Conservation (phyloP, 2,329 filamentous ascomycete genomes). For the Claviceps citrina region DNA sequence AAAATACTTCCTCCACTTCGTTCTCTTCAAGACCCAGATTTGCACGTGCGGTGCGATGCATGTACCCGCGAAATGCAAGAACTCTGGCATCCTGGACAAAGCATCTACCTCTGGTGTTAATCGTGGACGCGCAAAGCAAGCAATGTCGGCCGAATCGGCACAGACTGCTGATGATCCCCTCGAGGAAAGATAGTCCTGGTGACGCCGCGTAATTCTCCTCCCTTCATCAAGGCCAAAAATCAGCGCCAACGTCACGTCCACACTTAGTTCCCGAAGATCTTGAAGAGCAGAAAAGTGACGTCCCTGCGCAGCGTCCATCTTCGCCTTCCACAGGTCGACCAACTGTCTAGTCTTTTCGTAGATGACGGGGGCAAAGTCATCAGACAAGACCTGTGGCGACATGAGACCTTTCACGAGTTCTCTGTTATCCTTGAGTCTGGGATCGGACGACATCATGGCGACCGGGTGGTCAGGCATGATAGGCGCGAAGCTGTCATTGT, state of each 20-base stretch:
- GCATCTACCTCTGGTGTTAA: neutral
- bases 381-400: constrained; percentile 15
- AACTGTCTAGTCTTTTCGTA: constrained; percentile 15
- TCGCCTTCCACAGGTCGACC: constrained; percentile 18
- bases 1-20: constrained; percentile 2
- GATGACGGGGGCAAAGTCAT: constrained; percentile 15
- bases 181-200: neutral
- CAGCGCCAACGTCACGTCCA: constrained; percentile 16
- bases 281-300: constrained; percentile 15
- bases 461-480: constrained; percentile 14
- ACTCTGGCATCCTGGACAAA: neutral
- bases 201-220: neutral
- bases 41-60: constrained; percentile 8
- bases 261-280: constrained; percentile 16
- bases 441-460: constrained; percentile 12
- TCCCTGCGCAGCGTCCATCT: constrained; percentile 12
- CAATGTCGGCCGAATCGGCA: neutral
- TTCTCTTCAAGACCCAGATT: constrained; percentile 14
- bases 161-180: neutral
- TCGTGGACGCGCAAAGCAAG: neutral
- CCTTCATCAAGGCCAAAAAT: neutral
- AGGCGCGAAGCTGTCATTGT: neutral
- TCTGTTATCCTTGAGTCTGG: constrained; percentile 15
- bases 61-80: neutral
- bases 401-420: constrained; percentile 17